Evolutionary conservation across 208 protist species (phyloP), one percentile per base, ranked within the genome.

Genomic region (Lotmaria passim): DNA sequence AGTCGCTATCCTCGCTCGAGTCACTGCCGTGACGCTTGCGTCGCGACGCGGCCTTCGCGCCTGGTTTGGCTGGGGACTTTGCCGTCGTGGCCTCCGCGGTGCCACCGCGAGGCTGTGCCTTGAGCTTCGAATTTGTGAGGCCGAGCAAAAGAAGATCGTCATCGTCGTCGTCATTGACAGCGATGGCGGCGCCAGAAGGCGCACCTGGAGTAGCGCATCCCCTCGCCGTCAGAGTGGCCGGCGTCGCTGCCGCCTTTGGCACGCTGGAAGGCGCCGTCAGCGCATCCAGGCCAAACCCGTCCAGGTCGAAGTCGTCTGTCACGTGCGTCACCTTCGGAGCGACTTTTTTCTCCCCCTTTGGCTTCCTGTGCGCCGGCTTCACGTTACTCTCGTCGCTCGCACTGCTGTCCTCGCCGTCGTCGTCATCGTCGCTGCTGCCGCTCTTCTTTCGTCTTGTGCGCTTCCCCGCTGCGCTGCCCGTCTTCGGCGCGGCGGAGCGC

Each of bases 251-350:
- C 0, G 14, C 28, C 57, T 19, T n/a, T n/a, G n/a, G n/a, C n/a
- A n/a, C n/a, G n/a, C n/a, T 34, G 2, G 55, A 36, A 7, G 55
- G n/a, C 0, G 53, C 31, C 28, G 72, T 36, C 0, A 95, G 60
- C 11, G 90, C 90, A 47, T 91, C 86, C 39, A 95, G 79, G 14
- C 90, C 90, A 69, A 96, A 94, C 46, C 79, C 68, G 47, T 93
- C 85, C 14, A 96, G 59, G 62, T 89, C 83, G 51, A 93, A 88
- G 65, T 93, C 86, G 36, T 83, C 79, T n/a, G 33, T 63, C 34
- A 41, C 48, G 17, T 44, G 48, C 24, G 19, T 34, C 57, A 26
- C 55, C 10, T 24, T 43, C 38, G 47, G 7, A 8, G 58, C 60
- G 12, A 50, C 47, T 24, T 41, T 65, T 36, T 57, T 48, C 34